These are phyloP conservation scores for Cladosporium colombiae DNA, from an alignment of 2,329 filamentous ascomycete genomes.

Conservation along the genomic window DNA sequence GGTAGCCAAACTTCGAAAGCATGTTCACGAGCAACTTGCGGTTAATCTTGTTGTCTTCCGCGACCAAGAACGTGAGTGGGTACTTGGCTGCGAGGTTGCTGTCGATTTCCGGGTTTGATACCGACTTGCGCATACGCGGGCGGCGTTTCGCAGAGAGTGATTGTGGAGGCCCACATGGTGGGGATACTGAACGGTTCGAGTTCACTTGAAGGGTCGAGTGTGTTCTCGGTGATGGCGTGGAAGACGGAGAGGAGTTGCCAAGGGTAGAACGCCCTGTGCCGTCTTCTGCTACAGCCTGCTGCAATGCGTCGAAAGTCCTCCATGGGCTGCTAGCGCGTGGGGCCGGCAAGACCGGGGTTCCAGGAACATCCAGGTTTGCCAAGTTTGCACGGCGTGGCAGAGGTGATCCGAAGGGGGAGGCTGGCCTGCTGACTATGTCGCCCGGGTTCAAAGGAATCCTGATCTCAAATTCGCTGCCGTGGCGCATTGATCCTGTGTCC, in stretches of 20 bases:
- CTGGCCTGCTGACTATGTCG: conserved; percentile 52
- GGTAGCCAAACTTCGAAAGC: conserved; percentile 67
- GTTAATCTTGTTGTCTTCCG: conserved; percentile 73
- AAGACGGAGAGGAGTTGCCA: conserved; percentile 20
- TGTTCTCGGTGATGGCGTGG: conserved; percentile 23
- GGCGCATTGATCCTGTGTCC: conserved; percentile 59
- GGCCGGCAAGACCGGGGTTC: conserved; percentile 1
- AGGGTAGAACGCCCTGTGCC: not conserved
- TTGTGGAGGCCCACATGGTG: conserved; percentile 11
- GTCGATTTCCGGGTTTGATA: conserved; percentile 47
- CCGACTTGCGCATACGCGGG: conserved; percentile 29
- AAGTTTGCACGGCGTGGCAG: conserved; percentile 36
- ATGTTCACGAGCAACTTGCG: conserved; percentile 66
- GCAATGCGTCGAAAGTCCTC: conserved; percentile 28
- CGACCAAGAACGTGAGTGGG: conserved; percentile 68
- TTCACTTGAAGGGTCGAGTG: conserved; percentile 16
- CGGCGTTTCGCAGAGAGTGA: conserved; percentile 7
- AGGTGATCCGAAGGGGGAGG: conserved; percentile 52
- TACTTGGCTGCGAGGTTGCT: conserved; percentile 59
- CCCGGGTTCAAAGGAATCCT: conserved; percentile 61
- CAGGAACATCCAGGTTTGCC: conserved; percentile 2
- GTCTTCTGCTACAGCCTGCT: conserved; percentile 25
- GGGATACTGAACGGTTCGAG: not conserved
- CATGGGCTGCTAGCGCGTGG: conserved; percentile 27
- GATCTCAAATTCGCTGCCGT: conserved; percentile 69